Conservation (phyloP, 352 stramenopile genomes). For the Phytopythium kandeliae region DNA sequence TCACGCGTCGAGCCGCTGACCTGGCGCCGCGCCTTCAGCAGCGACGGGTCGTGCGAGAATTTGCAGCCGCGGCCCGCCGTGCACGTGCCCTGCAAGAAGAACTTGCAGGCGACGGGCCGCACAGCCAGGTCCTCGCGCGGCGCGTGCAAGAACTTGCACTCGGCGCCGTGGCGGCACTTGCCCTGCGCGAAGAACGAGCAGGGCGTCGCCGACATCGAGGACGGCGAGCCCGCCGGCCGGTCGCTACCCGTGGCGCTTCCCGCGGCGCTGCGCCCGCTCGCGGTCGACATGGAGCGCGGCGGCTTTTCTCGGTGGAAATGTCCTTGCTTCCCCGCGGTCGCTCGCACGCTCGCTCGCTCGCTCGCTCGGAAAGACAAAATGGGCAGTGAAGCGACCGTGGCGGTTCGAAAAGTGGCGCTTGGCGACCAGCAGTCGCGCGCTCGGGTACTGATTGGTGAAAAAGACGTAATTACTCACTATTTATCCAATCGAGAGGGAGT, state of each 20-base stretch:
- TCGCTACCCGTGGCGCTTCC: background rate
- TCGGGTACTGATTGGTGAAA: background rate
- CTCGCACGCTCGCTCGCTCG: no score
- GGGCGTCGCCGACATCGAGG: constrained; percentile 8
- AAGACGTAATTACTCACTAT: background rate
- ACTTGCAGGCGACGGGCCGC: constrained; percentile 55
- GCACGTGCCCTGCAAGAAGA: constrained; percentile 63
- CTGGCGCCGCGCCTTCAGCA: constrained; percentile 13
- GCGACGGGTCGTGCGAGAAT: constrained; percentile 43
- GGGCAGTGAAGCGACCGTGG: background rate
- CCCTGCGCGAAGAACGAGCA: constrained; percentile 66
- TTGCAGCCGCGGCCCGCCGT: constrained; percentile 58
- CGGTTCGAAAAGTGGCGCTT: constrained; percentile 4
- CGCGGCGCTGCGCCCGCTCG: background rate
- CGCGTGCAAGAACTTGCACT: constrained; percentile 64
- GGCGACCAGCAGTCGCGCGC: background rate
- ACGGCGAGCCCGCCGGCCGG: constrained; percentile 3
- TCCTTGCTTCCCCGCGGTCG: no score
- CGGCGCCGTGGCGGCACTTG: constrained; percentile 62
- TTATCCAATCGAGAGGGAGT: background rate
- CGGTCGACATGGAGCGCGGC: background rate
- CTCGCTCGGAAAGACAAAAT: background rate
- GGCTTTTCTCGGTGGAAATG: background rate
- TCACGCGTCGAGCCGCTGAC: constrained; percentile 42
- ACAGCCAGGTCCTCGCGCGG: constrained; percentile 27